A percentile compares a stretch with the other conserved stretches of the same genome.
Conservation (phyloP, 108 stramenopile genomes). For the Schizochytrium sp. region DNA sequence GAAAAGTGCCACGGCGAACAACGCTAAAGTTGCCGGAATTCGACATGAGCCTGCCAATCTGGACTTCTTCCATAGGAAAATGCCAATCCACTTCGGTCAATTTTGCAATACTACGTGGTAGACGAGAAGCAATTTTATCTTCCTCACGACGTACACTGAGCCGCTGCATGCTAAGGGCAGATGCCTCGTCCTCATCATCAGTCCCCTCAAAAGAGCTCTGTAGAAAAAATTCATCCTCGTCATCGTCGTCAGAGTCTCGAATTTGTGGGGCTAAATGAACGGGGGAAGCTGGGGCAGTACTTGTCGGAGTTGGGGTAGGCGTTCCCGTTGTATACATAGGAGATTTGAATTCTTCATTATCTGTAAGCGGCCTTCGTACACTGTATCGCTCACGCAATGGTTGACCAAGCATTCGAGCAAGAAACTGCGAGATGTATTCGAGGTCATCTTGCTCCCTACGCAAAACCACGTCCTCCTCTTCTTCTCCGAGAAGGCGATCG, state of each 20-base stretch:
- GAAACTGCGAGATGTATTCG: constrained; percentile 53
- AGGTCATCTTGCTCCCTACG: background rate
- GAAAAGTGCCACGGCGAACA: background rate
- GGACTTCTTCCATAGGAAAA: background rate
- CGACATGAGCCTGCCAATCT: constrained; percentile 14
- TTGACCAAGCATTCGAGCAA: constrained; percentile 48
- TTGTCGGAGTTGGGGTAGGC: no score
- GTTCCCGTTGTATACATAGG: no score
- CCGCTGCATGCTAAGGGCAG: background rate
- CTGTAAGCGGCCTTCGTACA: no score
- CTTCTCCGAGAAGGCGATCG: no score
- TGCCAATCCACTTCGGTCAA: constrained; percentile 20
- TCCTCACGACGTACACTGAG: background rate
- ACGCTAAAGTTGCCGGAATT: constrained; percentile 7
- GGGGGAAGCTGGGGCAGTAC: no score
- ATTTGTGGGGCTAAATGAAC: background rate
- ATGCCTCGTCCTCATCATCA: background rate
- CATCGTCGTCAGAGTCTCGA: background rate
- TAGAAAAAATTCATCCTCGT: background rate
- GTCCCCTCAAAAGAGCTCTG: no score
- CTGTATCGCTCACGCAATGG: background rate
- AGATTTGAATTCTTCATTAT: no score
- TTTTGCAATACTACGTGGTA: constrained; percentile 22
- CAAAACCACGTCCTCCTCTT: no score
- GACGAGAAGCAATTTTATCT: constrained; percentile 2